phyloP scores from a whole-genome alignment of 352 stramenopile species.

The Phytophthora aleatoria region DNA sequence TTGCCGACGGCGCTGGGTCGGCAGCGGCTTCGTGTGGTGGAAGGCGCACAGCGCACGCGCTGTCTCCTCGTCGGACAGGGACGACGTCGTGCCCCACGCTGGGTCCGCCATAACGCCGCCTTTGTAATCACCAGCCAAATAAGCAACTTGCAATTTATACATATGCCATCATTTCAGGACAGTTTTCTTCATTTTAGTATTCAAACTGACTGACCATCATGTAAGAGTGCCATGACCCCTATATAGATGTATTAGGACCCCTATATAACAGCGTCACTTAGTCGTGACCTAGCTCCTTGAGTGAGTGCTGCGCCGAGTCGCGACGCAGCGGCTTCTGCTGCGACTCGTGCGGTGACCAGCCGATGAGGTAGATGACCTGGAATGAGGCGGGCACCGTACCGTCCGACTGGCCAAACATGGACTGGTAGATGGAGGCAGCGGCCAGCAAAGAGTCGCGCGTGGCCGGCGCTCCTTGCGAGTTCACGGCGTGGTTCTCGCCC shows the following conservation, averaged over 20 bases:
- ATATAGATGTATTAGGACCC: constrained; percentile 1
- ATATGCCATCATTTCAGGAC: constrained; percentile 9
- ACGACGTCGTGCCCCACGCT: constrained; percentile 27
- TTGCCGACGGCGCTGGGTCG: constrained; percentile 5
- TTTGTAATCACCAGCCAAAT: constrained; percentile 11
- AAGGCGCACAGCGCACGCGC: constrained; percentile 33
- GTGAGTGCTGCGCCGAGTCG: constrained; percentile 74
- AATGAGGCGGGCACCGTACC: constrained; percentile 94
- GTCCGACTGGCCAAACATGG: constrained; percentile 89
- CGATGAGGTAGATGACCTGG: constrained; percentile 98
- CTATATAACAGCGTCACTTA: constrained; percentile 1
- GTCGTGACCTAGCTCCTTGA: constrained; percentile 67
- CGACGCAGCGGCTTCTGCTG: constrained; percentile 93
- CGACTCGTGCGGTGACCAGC: constrained; percentile 95
- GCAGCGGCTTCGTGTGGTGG: constrained; percentile 15
- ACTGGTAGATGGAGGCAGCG: constrained; percentile 94
- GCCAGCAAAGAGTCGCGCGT: constrained; percentile 94
- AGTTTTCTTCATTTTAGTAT: constrained; percentile 15
- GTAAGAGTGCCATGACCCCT: not conserved
- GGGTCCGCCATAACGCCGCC: constrained; percentile 32
- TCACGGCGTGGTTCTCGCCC: constrained; percentile 95
- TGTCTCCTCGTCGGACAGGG: constrained; percentile 38
- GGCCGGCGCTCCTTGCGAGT: constrained; percentile 58
- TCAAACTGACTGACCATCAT: too few species aligned
- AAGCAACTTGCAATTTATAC: constrained; percentile 8